A percentile compares a stretch with the other conserved stretches of the same genome.
These are phyloP conservation scores for Lyophyllum atratum DNA, from an alignment of 768 basidiomycete genomes.

Conservation along the genomic window DNA sequence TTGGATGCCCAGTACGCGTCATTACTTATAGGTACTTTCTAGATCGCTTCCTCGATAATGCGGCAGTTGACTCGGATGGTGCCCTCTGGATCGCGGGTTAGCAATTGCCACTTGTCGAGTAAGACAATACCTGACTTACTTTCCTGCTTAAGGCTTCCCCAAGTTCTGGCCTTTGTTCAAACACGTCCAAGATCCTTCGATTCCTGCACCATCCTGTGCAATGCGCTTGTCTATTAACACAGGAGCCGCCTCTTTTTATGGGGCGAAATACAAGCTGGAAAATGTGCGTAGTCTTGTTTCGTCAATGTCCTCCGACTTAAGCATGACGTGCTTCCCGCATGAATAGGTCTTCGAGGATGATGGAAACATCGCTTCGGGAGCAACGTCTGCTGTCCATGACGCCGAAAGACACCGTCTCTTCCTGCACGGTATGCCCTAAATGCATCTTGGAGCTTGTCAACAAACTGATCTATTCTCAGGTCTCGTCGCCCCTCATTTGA, in stretches of 20 bases:
- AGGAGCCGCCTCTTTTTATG: constrained; percentile 52
- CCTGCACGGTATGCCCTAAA: constrained; percentile 51
- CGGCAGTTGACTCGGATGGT: constrained; percentile 59
- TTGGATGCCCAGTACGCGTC: neutral
- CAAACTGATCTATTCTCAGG: neutral
- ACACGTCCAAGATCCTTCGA: constrained; percentile 44
- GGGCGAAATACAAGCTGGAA: constrained; percentile 59
- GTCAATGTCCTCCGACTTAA: neutral
- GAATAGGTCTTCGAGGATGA: constrained; percentile 68
- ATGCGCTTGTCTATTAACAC: constrained; percentile 56
- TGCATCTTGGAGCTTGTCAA: neutral
- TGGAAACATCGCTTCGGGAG: constrained; percentile 54
- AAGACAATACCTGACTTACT: neutral
- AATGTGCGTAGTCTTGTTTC: constrained; percentile 38
- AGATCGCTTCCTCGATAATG: constrained; percentile 63
- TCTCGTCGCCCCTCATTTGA: neutral
- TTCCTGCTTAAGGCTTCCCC: constrained; percentile 41
- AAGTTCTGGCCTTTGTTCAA: constrained; percentile 33
- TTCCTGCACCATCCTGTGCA: constrained; percentile 47
- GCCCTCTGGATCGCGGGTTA: constrained; percentile 64
- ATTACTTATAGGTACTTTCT: neutral
- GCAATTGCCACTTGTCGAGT: constrained; percentile 5
- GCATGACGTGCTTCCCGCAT: constrained; percentile 10
- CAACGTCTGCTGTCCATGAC: constrained; percentile 61
- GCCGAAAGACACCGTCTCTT: constrained; percentile 50